Evolutionary conservation across 2,329 filamentous ascomycete species (phyloP).

Genomic region (Neospermospora avenae): DNA sequence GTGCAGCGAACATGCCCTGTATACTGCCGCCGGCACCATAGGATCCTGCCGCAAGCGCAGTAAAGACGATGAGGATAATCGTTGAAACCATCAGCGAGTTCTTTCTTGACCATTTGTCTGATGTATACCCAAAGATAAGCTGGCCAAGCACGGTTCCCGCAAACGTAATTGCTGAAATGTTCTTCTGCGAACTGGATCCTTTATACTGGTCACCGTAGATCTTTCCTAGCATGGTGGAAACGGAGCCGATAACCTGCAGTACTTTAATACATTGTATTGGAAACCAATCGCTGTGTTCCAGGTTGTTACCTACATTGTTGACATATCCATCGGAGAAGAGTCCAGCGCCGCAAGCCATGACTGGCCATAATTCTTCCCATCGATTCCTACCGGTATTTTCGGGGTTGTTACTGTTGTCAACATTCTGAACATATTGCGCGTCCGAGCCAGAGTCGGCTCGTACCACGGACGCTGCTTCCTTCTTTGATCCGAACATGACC

Average conservation of each 20-base stretch:
- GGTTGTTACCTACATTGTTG: conserved; percentile 67
- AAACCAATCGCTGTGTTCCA: no score
- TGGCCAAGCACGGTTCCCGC: conserved; percentile 82
- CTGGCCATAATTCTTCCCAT: conserved; percentile 45
- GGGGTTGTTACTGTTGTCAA: conserved; percentile 16
- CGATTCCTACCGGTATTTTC: conserved; percentile 20
- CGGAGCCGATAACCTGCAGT: conserved; percentile 75
- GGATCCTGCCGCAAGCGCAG: conserved; percentile 71
- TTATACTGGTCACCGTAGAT: conserved; percentile 71
- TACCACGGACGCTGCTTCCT: neutral
- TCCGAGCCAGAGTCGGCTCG: conserved; percentile 15
- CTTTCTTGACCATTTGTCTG: conserved; percentile 81
- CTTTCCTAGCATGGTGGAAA: conserved; percentile 68
- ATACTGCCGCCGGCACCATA: conserved; percentile 70
- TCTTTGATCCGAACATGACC: conserved; percentile 1
- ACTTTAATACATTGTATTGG: neutral
- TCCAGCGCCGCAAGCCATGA: conserved; percentile 84
- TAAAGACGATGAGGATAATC: conserved; percentile 79
- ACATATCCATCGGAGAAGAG: conserved; percentile 91
- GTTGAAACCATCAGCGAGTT: conserved; percentile 80
- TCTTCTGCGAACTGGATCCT: conserved; percentile 65
- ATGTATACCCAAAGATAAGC: conserved; percentile 74
- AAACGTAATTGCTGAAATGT: conserved; percentile 80
- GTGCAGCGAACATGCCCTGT: conserved; percentile 70
- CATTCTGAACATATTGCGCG: conserved; percentile 10